Evolutionary conservation across 768 basidiomycete genomes (phyloP).

Genomic region (Candolleomyces efflorescens): DNA sequence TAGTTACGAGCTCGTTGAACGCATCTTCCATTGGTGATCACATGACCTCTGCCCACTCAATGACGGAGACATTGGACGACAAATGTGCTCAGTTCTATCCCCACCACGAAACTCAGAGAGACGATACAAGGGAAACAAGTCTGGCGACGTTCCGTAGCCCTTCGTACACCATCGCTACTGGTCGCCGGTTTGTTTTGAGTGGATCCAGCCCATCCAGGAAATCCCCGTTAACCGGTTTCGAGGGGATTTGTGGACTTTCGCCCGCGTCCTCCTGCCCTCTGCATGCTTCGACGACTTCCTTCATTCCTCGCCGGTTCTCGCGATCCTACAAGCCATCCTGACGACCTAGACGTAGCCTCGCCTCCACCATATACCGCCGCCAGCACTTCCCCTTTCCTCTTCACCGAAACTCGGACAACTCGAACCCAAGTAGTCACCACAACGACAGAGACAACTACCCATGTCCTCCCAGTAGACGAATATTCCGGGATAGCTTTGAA

Average conservation of each 20-base stretch:
- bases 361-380: conserved; percentile 16
- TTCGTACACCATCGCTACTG: background rate
- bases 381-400: conserved; percentile 26
- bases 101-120: no score
- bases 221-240: background rate
- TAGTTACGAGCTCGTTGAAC: background rate
- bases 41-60: background rate
- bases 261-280: background rate
- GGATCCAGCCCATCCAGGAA: background rate
- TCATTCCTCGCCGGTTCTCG: background rate
- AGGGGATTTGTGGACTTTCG: background rate
- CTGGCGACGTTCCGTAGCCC: background rate
- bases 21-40: background rate
- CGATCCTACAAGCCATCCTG: background rate
- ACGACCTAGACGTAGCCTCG: background rate
- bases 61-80: no score
- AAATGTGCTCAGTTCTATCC: no score
- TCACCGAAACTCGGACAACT: conserved; percentile 45
- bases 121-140: background rate
- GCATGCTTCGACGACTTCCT: conserved; percentile 2
- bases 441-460: conserved; percentile 44
- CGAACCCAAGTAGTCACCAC: conserved; percentile 43
- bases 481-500: background rate
- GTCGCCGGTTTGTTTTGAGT: background rate
- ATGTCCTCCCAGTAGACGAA: conserved; percentile 35